These are phyloP conservation scores for Dactylellina parvicollis DNA, from an alignment of 2,329 filamentous ascomycete species.

Conservation along the genomic window DNA sequence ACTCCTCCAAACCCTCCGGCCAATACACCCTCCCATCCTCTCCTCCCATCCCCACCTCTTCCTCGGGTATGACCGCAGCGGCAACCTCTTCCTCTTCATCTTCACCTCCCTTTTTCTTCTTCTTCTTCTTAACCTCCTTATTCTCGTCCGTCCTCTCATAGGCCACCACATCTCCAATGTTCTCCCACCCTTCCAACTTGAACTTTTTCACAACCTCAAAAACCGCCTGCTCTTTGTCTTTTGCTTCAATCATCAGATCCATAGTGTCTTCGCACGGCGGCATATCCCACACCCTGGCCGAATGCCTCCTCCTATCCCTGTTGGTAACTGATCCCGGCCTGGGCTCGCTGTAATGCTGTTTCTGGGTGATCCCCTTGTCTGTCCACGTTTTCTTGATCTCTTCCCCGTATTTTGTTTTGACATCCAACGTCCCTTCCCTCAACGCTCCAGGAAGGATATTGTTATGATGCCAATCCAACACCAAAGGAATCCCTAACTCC, in stretches of 20 bases:
- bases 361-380: slow-evolving; percentile 84
- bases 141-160: slow-evolving; percentile 81
- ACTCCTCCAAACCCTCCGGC: slow-evolving; percentile 89
- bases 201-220: slow-evolving; percentile 92
- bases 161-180: slow-evolving; percentile 69
- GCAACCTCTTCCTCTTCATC: slow-evolving; percentile 59
- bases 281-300: slow-evolving; percentile 77
- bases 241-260: slow-evolving; percentile 99
- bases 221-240: slow-evolving; percentile 96
- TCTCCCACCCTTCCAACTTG: slow-evolving; percentile 80
- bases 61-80: slow-evolving; percentile 67
- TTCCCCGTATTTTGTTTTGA: slow-evolving; percentile 74
- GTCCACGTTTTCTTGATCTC: slow-evolving; percentile 86
- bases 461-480: slow-evolving; percentile 94
- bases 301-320: slow-evolving; percentile 84
- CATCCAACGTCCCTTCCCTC: slow-evolving; percentile 85
- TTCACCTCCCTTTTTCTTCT: slow-evolving; percentile 60
- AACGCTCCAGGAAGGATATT: slow-evolving; percentile 84
- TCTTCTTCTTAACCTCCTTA: slow-evolving; percentile 64
- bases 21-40: slow-evolving; percentile 84
- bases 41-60: slow-evolving; percentile 87
- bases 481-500: slow-evolving; percentile 90
- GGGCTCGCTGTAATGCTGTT: slow-evolving; percentile 96
- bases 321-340: slow-evolving; percentile 78
- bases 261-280: slow-evolving; percentile 84